These are phyloP conservation scores for Acacia confusa DNA, from an alignment of 306 rosid species.

Conservation along the genomic window DNA sequence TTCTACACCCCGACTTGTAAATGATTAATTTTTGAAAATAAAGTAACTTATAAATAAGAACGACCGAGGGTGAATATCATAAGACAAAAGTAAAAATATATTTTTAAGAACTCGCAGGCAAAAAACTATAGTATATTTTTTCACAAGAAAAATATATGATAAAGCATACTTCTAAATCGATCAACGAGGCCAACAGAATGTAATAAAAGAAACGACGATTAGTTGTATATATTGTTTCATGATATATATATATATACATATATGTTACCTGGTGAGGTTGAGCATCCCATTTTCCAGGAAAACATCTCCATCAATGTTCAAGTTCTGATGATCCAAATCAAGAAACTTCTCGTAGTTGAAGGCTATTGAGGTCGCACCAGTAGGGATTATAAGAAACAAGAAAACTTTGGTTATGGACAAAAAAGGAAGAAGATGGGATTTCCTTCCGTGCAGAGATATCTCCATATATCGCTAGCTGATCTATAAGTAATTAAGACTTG, in stretches of 20 bases:
- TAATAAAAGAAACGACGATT: background rate
- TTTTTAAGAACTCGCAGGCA: too few species aligned
- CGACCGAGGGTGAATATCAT: too few species aligned
- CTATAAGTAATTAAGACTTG: background rate
- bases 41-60: too few species aligned
- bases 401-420: background rate
- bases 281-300: conserved; percentile 10
- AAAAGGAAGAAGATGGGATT: background rate
- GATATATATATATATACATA: too few species aligned
- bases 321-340: background rate
- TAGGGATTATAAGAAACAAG: background rate
- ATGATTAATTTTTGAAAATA: too few species aligned
- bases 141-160: background rate
- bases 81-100: too few species aligned
- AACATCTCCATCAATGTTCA: conserved; percentile 3
- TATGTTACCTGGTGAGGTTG: conserved; percentile 9
- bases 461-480: background rate
- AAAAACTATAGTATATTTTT: too few species aligned
- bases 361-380: background rate
- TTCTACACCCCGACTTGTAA: too few species aligned
- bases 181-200: background rate
- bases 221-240: background rate
- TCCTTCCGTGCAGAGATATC: background rate
- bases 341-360: conserved; percentile 13
- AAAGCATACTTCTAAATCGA: background rate